phyloP scores from a whole-genome alignment of 2,329 filamentous ascomycete genomes.

The Monilinia vaccinii-corymbosi region DNA sequence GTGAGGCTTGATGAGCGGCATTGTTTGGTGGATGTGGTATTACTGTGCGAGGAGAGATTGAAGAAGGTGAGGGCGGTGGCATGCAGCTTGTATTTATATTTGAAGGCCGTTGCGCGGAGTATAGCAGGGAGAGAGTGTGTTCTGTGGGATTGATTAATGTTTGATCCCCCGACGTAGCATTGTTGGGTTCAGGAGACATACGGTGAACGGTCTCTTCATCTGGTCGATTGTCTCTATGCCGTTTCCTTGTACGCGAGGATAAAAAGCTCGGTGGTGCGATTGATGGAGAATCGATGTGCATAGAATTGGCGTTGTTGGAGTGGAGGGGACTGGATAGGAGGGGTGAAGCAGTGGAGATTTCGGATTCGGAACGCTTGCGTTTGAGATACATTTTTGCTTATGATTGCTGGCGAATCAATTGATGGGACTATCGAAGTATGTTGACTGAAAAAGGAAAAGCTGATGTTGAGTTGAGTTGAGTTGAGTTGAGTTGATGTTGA shows the following conservation, averaged over 20 bases:
- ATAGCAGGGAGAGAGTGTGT: conserved; percentile 49
- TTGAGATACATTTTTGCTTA: conserved; percentile 42
- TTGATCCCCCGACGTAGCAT: not conserved
- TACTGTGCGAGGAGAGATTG: conserved; percentile 15
- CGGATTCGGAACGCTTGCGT: conserved; percentile 54
- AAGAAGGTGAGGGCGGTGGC: conserved; percentile 13
- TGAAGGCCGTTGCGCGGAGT: conserved; percentile 41
- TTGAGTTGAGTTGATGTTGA: not conserved
- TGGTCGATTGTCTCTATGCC: conserved; percentile 49
- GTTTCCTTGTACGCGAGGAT: conserved; percentile 51
- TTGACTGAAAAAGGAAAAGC: not conserved
- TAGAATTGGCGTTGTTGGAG: conserved; percentile 30
- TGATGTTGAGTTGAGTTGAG: conserved; percentile 1
- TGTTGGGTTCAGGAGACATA: conserved; percentile 14
- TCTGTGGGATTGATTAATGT: conserved; percentile 20
- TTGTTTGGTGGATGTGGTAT: conserved; percentile 16
- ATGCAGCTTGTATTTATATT: conserved; percentile 19
- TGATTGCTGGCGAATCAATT: not conserved
- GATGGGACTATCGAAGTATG: not conserved
- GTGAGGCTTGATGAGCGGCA: conserved; percentile 38
- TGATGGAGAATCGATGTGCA: conserved; percentile 28
- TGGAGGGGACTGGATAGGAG: conserved; percentile 32
- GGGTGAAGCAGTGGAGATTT: conserved; percentile 41
- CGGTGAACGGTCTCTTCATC: conserved; percentile 39
- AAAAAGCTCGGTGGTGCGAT: conserved; percentile 36